phyloP scores from a whole-genome alignment of 148 eudicot species.

The Camellia lanceoleosa region DNA sequence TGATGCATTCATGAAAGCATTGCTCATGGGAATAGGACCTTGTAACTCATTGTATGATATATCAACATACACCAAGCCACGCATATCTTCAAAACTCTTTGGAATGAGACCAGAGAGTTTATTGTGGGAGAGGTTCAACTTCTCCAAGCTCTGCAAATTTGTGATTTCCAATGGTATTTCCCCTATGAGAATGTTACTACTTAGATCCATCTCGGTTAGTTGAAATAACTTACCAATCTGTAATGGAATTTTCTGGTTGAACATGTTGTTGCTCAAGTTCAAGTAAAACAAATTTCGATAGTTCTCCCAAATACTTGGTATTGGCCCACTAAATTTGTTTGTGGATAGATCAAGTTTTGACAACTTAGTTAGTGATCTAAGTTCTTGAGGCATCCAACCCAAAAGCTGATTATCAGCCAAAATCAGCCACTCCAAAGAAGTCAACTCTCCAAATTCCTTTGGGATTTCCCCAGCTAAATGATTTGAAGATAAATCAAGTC shows the following conservation, averaged over 20 bases:
- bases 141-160: slow-evolving; percentile 25
- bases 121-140: slow-evolving; percentile 11
- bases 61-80: slow-evolving; percentile 20
- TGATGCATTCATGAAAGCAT: slow-evolving; percentile 25
- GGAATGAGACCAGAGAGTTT: slow-evolving; percentile 15
- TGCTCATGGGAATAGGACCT: slow-evolving; percentile 36
- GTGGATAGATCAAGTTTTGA: slow-evolving; percentile 29
- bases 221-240: not conserved
- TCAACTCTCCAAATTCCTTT: slow-evolving; percentile 28
- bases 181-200: slow-evolving; percentile 35
- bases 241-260: not conserved
- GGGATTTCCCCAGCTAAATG: slow-evolving; percentile 38
- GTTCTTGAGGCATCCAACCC: slow-evolving; percentile 31
- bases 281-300: slow-evolving; percentile 17
- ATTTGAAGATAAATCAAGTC: slow-evolving; percentile 37
- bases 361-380: slow-evolving; percentile 26
- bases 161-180: slow-evolving; percentile 28
- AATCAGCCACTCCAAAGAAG: slow-evolving; percentile 26
- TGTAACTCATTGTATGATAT: slow-evolving; percentile 35
- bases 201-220: slow-evolving; percentile 19
- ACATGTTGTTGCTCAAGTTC: not conserved
- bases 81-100: slow-evolving; percentile 28
- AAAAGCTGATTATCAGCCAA: slow-evolving; percentile 29
- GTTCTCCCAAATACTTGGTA: slow-evolving; percentile 33
- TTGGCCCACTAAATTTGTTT: slow-evolving; percentile 27